Evolutionary conservation across 768 basidiomycete genomes (phyloP), one percentile per base, ranked within the genome.

Genomic region (Phylloporus arenicola): DNA sequence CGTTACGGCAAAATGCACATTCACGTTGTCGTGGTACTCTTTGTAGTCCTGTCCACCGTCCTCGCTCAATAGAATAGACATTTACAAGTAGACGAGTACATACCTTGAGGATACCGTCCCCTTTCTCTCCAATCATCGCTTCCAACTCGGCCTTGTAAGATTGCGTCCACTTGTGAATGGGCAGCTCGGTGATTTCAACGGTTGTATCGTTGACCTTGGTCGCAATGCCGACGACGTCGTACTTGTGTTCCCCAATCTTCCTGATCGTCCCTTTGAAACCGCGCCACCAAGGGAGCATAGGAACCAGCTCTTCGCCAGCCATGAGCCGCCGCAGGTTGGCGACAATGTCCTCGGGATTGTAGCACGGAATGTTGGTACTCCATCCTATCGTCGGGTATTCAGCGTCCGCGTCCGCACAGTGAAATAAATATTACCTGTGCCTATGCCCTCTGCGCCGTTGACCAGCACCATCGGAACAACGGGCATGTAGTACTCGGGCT

Each of bases 261-360:
- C 83, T 91, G 70, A 98, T 87, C 33, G 84, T 77, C 35, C 94
- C 94, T 62, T 84, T 82, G 72, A 94, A 98, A 25, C 95, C 94
- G 46, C 92, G 83, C 88, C 91, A 98, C 96, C 96, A 99, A 2
- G 96, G 96, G 11, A 79, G 73, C 90, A 99, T 98, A 0, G 83
- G 78, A 13, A 84, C 81, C 56, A 85, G 64, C 55, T 91, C 89
- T 70, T 96, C 88, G 37, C 80, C 86, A 3, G 77, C 75, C 89
- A 98, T 94, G 56, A 93, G 71, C 6, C 88, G 77, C 13, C 88
- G 84, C 30, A 99, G 70, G 65, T 98, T 98, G 19, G 75, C 77
- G 13, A 97, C 88, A 48, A 99, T 87, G 48, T 98, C 95, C 13
- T 69, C 69, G 0, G 96, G 96, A 63, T 98, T 97, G 74, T 84